Evolutionary conservation across 306 rosid genomes (phyloP).

Genomic region (Cajanus cajan): DNA sequence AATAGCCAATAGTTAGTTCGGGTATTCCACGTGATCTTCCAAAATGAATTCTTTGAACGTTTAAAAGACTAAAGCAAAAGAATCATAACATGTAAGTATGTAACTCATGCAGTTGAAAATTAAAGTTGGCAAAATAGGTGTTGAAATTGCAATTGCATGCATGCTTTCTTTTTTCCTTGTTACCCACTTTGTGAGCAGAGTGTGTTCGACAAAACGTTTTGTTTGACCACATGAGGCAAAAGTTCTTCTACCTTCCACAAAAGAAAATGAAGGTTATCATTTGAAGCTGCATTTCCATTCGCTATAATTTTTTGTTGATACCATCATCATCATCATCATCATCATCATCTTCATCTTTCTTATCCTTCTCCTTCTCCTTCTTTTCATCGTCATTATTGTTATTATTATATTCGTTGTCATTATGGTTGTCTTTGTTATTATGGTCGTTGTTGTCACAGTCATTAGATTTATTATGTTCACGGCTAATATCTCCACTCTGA

Average conservation of each 20-base stretch:
- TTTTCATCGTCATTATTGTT: neutral
- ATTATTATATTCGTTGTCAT: fast-evolving
- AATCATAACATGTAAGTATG: neutral
- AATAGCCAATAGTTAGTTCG: neutral
- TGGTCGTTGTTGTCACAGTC: neutral
- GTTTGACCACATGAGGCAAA: neutral
- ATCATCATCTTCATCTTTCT: neutral
- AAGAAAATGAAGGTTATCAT: neutral
- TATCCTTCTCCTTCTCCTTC: neutral
- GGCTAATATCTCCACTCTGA: neutral
- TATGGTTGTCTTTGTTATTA: fast-evolving
- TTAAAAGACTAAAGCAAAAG: neutral
- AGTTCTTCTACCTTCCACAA: neutral
- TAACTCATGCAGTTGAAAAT: neutral
- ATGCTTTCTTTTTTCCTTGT: neutral
- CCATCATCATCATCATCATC: neutral
- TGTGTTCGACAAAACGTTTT: neutral
- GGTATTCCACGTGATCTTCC: neutral
- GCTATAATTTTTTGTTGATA: neutral
- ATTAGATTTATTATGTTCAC: conserved; percentile 13
- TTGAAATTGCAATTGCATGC: neutral
- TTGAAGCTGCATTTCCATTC: neutral
- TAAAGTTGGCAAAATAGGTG: neutral
- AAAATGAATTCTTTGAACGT: neutral
- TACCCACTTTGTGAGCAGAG: neutral